Conservation (phyloP, 805 yeast species). For the Yarrowia sp. region DNA sequence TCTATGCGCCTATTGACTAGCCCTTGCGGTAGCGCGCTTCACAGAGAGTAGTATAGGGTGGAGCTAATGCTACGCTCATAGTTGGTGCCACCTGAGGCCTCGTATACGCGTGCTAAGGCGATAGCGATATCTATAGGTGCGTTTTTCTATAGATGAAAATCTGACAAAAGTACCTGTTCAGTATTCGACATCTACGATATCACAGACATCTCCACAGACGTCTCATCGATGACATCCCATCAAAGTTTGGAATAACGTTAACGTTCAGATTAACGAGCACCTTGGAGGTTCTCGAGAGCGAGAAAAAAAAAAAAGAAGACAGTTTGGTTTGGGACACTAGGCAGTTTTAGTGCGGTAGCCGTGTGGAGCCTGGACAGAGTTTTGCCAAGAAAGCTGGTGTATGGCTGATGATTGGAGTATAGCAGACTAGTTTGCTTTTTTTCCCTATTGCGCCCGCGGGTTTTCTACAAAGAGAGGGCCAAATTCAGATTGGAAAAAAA, state of each 20-base stretch:
- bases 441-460: no score
- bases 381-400: constrained; percentile 17
- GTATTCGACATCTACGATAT: no score
- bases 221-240: neutral
- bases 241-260: neutral
- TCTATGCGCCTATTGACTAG: neutral
- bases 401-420: neutral
- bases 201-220: no score
- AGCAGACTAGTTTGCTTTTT: no score
- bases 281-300: constrained; percentile 7
- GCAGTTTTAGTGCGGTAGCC: constrained; percentile 7
- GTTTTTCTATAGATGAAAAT: no score
- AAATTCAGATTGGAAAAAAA: neutral
- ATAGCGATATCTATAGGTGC: neutral
- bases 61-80: constrained; percentile 1
- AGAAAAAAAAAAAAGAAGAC: neutral
- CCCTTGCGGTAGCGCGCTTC: constrained; percentile 10
- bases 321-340: no score
- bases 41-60: neutral
- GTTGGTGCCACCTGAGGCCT: neutral
- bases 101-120: neutral
- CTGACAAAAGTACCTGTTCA: no score
- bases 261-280: constrained; percentile 3
- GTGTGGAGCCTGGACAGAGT: constrained; percentile 2
- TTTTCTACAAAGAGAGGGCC: no score